Evolutionary conservation across 129 eudicot species (phyloP).

Genomic region (Chrysanthemum makinoi): DNA sequence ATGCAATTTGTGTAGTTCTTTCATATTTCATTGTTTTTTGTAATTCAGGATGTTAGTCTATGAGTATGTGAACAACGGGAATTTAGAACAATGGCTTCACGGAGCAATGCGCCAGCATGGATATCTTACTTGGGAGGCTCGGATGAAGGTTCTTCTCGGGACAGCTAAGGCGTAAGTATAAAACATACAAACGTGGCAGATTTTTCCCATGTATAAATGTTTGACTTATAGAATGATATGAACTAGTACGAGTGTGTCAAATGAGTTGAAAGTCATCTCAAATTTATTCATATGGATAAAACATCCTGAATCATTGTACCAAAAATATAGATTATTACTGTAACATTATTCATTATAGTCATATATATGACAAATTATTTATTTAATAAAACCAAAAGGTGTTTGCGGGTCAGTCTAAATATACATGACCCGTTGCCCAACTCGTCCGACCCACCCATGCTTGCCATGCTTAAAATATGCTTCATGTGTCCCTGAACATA

Average conservation of each 20-base stretch:
- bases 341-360: background rate
- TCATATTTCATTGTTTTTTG: slow-evolving; percentile 1
- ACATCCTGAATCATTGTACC: background rate
- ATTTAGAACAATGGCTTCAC: slow-evolving; percentile 90
- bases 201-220: background rate
- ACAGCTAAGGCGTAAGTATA: slow-evolving; percentile 87
- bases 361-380: background rate
- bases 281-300: background rate
- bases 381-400: background rate
- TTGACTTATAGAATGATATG: background rate
- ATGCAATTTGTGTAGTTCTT: background rate
- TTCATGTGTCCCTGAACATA: background rate
- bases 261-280: background rate
- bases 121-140: slow-evolving; percentile 89
- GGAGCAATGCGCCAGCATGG: slow-evolving; percentile 91
- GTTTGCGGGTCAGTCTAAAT: background rate
- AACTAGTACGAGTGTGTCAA: background rate
- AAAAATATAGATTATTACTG: background rate
- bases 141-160: slow-evolving; percentile 82
- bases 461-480: background rate
- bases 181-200: background rate
- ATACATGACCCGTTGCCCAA: background rate
- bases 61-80: slow-evolving; percentile 81
- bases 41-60: slow-evolving; percentile 71
- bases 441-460: background rate